Evolutionary conservation across 345 rosid species (phyloP), one percentile per base, ranked within the genome.

Genomic region (Dipteronia sinensis): DNA sequence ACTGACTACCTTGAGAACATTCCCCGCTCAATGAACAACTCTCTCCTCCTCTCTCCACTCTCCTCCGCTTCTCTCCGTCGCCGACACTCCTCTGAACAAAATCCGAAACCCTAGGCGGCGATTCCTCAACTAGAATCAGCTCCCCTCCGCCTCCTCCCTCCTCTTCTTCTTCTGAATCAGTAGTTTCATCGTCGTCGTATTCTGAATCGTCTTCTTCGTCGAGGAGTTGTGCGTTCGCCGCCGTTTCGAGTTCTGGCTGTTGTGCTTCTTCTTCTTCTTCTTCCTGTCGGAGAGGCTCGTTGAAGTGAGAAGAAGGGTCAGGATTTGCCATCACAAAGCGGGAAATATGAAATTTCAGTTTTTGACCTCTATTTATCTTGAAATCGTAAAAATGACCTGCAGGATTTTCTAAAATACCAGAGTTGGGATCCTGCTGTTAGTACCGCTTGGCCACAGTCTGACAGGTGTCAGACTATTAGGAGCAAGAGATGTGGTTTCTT

Each of bases 1-100:
- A 85, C 73, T 81, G 89, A 70, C 78, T 86, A 7, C 79, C 89
- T 64, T 87, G 93, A 64, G 90, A 86, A 58, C 56, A 20, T 4
- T 75, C 83, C 27, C 73, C 83, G 23, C 80, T 79, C 46, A 83
- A 62, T 61, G 85, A 84, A 38, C 79, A 68, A 22, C 27, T n/a
- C 27, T 59, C 64, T 59, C 25, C 64, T 59, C 76, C 68, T 55
- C 31, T 46, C 74, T 67, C 76, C 81, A 72, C 76, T 76, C 86
- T 82, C 75, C 77, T 73, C 78, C 82, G 74, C 79, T 86, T 87
- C 78, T 29, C 82, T 74, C 69, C 78, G 71, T 73, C 86, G 40
- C 77, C 87, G 7, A 8, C 65, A 20, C 46, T n/a, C 49, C 44
- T 42, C 19, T 59, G 76, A 22, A 4, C 34, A 1, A 19, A 56